Percentiles rank a stretch among this genome's conserved stretches.
Evolutionary conservation across 2,329 filamentous ascomycete genomes (phyloP).

Genomic region (Colletotrichum orchidophilum): DNA sequence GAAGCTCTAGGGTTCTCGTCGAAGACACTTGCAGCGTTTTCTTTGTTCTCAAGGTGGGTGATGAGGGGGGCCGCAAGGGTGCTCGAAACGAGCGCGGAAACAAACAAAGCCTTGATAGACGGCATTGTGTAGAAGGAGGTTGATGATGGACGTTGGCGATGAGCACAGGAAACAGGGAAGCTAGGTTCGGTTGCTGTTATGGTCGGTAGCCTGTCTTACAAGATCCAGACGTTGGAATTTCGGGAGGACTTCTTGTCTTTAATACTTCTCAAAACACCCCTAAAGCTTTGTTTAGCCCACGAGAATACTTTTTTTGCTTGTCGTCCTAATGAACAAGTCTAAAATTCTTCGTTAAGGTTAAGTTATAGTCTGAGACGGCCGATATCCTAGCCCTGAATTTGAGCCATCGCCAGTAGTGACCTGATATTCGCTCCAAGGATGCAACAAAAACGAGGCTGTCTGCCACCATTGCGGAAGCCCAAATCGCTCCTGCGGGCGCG

Average conservation of each 20-base stretch:
- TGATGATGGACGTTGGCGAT: not conserved
- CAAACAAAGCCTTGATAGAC: not conserved
- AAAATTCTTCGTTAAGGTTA: conserved; percentile 2
- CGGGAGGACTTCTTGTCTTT: not conserved
- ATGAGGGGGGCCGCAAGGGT: not conserved
- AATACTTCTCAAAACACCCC: not conserved
- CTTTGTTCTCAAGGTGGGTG: not conserved
- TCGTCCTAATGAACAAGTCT: not conserved
- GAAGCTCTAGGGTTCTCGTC: not conserved
- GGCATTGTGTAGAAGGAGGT: not conserved
- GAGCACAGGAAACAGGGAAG: not conserved
- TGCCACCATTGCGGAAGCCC: not conserved
- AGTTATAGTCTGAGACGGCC: conserved; percentile 8
- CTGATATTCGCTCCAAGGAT: not conserved
- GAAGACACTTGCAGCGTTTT: not conserved
- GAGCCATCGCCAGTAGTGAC: not conserved
- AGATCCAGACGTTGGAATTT: fast-evolving
- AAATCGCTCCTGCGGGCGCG: not conserved
- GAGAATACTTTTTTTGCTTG: not conserved
- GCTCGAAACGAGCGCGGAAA: conserved; percentile 2
- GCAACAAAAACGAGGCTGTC: not conserved
- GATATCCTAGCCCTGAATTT: not conserved
- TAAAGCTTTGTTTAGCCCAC: not conserved
- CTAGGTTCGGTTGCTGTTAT: not conserved
- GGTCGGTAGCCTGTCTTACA: not conserved